A percentile compares a stretch with the other conserved stretches of the same genome.
Conservation (phyloP, 768 basidiomycete genomes). For the Psilocybe azurescens region DNA sequence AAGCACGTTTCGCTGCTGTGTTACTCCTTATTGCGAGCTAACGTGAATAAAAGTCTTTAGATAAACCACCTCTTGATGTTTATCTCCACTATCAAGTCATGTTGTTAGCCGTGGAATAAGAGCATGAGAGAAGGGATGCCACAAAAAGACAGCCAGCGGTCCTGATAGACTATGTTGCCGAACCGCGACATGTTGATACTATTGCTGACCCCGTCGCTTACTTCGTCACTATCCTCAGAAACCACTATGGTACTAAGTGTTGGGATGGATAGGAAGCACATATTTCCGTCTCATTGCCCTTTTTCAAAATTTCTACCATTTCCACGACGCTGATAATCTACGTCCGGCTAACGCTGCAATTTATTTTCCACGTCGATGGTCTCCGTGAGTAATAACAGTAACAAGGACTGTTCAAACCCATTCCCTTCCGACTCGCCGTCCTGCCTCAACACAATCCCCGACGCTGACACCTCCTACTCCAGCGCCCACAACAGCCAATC, state of each 20-base stretch:
- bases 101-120: background rate
- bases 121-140: background rate
- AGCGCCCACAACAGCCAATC: conserved; percentile 77
- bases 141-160: background rate
- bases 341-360: too few relatives aligned
- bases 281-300: too few relatives aligned
- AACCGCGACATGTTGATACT: too few relatives aligned
- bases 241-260: too few relatives aligned
- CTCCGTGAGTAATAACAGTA: background rate
- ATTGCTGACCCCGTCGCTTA: too few relatives aligned
- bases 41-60: background rate
- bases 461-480: conserved; percentile 89
- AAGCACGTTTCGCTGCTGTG: background rate
- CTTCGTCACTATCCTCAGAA: too few relatives aligned
- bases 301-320: too few relatives aligned
- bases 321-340: too few relatives aligned
- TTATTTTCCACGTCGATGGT: too few relatives aligned
- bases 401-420: conserved; percentile 29
- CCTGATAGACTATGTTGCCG: too few relatives aligned
- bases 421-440: conserved; percentile 54
- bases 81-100: conserved; percentile 2
- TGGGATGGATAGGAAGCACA: too few relatives aligned
- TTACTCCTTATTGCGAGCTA: background rate
- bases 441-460: conserved; percentile 83
- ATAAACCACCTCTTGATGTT: conserved; percentile 11